phyloP scores from a whole-genome alignment of 495 filamentous ascomycete species.

The Penicillium atrosanguineum region DNA sequence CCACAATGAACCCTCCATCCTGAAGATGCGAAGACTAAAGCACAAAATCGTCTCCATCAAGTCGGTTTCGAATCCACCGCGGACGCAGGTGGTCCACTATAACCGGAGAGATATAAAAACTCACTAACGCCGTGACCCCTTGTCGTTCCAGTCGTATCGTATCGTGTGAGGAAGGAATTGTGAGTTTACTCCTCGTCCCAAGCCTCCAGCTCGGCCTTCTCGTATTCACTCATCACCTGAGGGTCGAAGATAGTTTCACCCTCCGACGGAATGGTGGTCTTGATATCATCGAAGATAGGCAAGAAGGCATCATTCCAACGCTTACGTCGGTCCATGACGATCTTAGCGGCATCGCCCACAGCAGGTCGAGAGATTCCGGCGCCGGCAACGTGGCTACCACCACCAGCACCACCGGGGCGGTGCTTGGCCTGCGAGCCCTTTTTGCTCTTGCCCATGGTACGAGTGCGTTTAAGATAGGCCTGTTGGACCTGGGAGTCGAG shows the following conservation, averaged over 20 bases:
- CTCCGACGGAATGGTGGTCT: slow-evolving; percentile 53
- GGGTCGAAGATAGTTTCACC: slow-evolving; percentile 65
- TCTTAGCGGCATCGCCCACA: slow-evolving; percentile 86
- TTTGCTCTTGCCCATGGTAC: slow-evolving; percentile 89
- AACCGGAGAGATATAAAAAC: background rate
- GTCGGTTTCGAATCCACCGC: background rate
- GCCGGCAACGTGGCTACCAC: slow-evolving; percentile 49
- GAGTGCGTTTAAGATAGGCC: slow-evolving; percentile 94
- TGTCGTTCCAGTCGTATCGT: slow-evolving; percentile 23
- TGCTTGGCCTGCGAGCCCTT: slow-evolving; percentile 69
- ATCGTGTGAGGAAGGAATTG: slow-evolving; percentile 8
- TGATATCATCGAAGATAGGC: slow-evolving; percentile 77
- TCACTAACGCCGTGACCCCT: slow-evolving; percentile 19
- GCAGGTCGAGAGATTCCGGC: slow-evolving; percentile 66
- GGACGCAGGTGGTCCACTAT: background rate
- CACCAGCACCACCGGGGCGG: slow-evolving; percentile 61
- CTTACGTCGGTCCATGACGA: slow-evolving; percentile 81
- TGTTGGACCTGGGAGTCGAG: slow-evolving; percentile 93
- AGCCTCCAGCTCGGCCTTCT: slow-evolving; percentile 68
- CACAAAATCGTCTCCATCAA: background rate
- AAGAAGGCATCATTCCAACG: slow-evolving; percentile 88
- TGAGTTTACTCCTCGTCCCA: slow-evolving; percentile 63
- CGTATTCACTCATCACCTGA: slow-evolving; percentile 51
- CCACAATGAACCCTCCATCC: background rate
- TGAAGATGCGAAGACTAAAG: too few relatives aligned